Evolutionary conservation across 345 rosid genomes (phyloP).

Genomic region (Brassica juncea): DNA sequence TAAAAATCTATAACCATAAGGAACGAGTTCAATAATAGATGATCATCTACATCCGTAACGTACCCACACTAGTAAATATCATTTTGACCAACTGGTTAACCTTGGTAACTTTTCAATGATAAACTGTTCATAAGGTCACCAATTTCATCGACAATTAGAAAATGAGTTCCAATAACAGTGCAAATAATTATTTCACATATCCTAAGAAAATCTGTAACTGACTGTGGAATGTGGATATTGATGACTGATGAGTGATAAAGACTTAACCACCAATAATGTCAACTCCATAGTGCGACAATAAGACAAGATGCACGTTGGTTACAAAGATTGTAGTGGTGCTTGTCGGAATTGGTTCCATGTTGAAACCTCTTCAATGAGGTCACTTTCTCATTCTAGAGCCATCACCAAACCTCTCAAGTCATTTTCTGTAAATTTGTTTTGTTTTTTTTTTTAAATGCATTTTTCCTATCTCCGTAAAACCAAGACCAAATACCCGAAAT

Average conservation of each 20-base stretch:
- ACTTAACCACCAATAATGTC: constrained; percentile 23
- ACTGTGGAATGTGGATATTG: constrained; percentile 14
- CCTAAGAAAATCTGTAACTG: background rate
- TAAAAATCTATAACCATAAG: background rate
- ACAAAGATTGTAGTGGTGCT: constrained; percentile 32
- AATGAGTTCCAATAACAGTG: background rate
- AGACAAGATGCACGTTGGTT: constrained; percentile 30
- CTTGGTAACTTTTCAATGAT: background rate
- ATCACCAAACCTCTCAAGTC: background rate
- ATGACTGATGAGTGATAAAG: constrained; percentile 19
- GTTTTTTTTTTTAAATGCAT: too few species aligned
- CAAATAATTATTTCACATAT: background rate
- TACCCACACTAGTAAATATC: background rate
- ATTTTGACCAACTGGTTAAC: background rate
- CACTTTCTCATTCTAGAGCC: constrained; percentile 13
- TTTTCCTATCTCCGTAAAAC: background rate
- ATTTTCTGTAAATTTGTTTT: background rate
- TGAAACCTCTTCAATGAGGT: constrained; percentile 4
- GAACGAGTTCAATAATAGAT: background rate
- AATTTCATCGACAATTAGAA: background rate
- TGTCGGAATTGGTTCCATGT: background rate
- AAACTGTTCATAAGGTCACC: background rate
- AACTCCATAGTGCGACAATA: constrained; percentile 30
- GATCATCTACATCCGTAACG: background rate
- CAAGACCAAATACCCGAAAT: background rate